A percentile compares a stretch with the other conserved stretches of the same genome.
Conservation (phyloP, 1,139 yeast genomes). For the Torulaspora pretoriensis region DNA sequence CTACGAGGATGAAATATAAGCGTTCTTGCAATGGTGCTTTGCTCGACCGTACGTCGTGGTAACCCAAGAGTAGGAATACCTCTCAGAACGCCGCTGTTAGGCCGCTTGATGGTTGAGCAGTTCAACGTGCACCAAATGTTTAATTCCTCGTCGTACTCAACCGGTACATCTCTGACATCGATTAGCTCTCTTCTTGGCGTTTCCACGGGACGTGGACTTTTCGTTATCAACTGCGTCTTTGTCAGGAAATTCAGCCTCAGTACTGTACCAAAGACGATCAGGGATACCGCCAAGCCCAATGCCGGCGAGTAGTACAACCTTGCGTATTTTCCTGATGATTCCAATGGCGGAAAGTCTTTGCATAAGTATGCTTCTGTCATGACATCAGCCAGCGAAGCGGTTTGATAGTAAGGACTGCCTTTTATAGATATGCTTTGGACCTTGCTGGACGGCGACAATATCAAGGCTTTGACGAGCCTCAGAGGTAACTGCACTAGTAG, state of each 20-base stretch:
- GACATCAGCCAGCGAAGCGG: slow-evolving; percentile 5
- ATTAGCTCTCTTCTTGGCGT: neutral
- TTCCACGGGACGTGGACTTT: neutral
- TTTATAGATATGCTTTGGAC: neutral
- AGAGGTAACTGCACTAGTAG: slow-evolving; percentile 3
- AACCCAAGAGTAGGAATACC: slow-evolving; percentile 1
- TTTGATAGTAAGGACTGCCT: neutral
- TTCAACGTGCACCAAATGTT: slow-evolving; percentile 5
- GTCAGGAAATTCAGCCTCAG: slow-evolving; percentile 3
- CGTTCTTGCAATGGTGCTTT: slow-evolving; percentile 1
- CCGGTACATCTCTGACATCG: slow-evolving; percentile 1
- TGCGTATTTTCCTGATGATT: slow-evolving; percentile 1
- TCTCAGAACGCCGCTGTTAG: neutral
- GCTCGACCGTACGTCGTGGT: neutral
- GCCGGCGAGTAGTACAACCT: slow-evolving; percentile 4
- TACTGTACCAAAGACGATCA: slow-evolving; percentile 6
- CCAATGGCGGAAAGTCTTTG: slow-evolving; percentile 4
- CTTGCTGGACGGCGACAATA: neutral
- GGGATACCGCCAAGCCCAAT: slow-evolving; percentile 3
- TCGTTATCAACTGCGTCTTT: neutral
- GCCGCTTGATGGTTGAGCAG: neutral
- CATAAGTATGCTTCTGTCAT: slow-evolving; percentile 3
- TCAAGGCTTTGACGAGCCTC: neutral
- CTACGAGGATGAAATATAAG: neutral
- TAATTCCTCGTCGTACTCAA: slow-evolving; percentile 7